Evolutionary conservation across 2,329 filamentous ascomycete species (phyloP).

Genomic region (Colletotrichum sp.): DNA sequence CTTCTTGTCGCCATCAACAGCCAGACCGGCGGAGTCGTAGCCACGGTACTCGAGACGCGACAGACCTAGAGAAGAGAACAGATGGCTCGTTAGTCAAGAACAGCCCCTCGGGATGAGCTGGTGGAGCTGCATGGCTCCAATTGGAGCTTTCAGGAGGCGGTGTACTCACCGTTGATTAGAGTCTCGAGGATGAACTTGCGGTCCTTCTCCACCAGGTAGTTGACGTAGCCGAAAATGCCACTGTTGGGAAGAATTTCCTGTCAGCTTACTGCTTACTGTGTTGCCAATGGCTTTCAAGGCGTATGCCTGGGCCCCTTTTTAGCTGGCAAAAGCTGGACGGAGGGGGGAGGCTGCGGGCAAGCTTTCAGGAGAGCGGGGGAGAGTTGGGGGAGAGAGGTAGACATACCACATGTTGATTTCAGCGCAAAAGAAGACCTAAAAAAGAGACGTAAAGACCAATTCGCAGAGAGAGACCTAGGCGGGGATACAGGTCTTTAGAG

Average conservation of each 20-base stretch:
- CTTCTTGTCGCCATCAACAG: constrained; percentile 97
- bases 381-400: constrained; percentile 10
- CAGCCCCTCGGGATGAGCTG: not conserved
- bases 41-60: constrained; percentile 97
- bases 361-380: constrained; percentile 1
- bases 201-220: constrained; percentile 99
- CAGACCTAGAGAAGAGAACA: constrained; percentile 66
- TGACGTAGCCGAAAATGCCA: constrained; percentile 98
- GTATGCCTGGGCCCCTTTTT: not conserved
- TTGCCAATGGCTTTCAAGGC: not conserved
- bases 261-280: constrained; percentile 24
- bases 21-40: constrained; percentile 96
- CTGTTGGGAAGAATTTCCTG: constrained; percentile 45
- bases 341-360: constrained; percentile 3
- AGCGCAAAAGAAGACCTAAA: constrained; percentile 15
- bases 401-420: constrained; percentile 28
- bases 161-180: constrained; percentile 84
- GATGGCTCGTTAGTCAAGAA: constrained; percentile 31
- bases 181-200: constrained; percentile 95
- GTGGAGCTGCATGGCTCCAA: constrained; percentile 6
- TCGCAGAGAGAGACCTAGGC: constrained; percentile 1
- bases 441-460: constrained; percentile 18
- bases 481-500: not conserved
- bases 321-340: not conserved
- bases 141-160: constrained; percentile 21